Evolutionary conservation across 768 basidiomycete species (phyloP), one percentile per base, ranked within the genome.

Genomic region (Russula sp.): DNA sequence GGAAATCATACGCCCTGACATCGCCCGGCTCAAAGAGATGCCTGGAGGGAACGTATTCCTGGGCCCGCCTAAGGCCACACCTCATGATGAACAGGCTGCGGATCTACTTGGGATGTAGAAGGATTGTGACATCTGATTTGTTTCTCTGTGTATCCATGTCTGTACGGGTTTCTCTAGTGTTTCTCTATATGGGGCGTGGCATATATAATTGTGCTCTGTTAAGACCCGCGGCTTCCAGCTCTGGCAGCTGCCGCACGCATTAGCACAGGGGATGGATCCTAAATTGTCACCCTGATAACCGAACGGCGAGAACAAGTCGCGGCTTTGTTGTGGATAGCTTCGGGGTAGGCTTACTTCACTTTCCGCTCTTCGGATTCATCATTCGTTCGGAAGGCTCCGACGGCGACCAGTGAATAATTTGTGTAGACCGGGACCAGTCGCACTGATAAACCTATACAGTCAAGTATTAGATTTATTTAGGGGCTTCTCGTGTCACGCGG

Each of bases 1-100:
- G 27, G 78, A 79, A 27, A 79, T 87, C 65, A 75, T 87, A 52
- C 79, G 78, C 53, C 72, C 75, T n/a, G 84, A 87, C 67, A 78
- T 87, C 49, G 78, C 79, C 64, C 79, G 79, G 31, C 76, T 86
- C 52, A 81, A 80, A 68, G 67, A 69, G 9, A 78, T 80, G n/a
- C 78, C 80, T 8, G 80, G 79, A 67, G 70, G 78, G 57, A 83
- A 86, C 70, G 79, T 77, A 0, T 80, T 78, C 61, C 70, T 80
- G 34, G 75, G 73, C 16, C n/a, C 67, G 72, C 35, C 51, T 34
- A 40, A 52, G 32, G 57, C 48, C 14, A 56, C 40, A n/a, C 47
- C 54, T 50, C 55, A 61, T 44, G 55, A 45, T 14, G 55, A 14
- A 40, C 55, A 11, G 32, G 31, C 40, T 27, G 54, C 48, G 52